Evolutionary conservation across 345 rosid species (phyloP).

Genomic region (Corymbia maculata): DNA sequence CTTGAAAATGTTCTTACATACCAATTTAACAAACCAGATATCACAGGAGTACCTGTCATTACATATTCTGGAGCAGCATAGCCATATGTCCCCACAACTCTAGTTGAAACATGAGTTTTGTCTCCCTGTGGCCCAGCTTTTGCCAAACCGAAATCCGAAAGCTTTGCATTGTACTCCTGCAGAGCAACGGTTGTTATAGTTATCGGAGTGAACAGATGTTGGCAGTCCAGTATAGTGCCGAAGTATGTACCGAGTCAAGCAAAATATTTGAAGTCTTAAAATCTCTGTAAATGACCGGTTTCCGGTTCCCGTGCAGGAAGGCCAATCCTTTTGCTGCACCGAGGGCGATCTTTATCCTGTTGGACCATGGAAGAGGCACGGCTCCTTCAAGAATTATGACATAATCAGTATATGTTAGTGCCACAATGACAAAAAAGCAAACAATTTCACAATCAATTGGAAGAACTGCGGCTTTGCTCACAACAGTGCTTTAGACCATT

Average conservation of each 20-base stretch:
- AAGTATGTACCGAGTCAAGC: conserved; percentile 65
- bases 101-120: conserved; percentile 77
- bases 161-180: conserved; percentile 76
- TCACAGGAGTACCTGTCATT: conserved; percentile 48
- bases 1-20: neutral
- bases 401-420: conserved; percentile 4
- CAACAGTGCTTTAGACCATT: neutral
- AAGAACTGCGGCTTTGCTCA: neutral
- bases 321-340: conserved; percentile 98
- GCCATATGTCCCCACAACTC: conserved; percentile 82
- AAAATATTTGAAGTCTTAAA: conserved; percentile 95
- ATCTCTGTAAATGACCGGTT: conserved; percentile 95
- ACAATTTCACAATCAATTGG: neutral
- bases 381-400: conserved; percentile 39
- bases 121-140: conserved; percentile 88
- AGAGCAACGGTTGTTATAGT: neutral
- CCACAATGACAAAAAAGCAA: neutral
- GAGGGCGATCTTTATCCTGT: conserved; percentile 81
- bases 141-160: conserved; percentile 80
- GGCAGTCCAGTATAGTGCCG: neutral
- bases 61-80: conserved; percentile 85
- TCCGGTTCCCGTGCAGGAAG: conserved; percentile 84
- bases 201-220: neutral
- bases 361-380: conserved; percentile 78
- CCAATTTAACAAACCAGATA: neutral